These are phyloP conservation scores for Rhexocercosporidium sp. DNA, from an alignment of 2,329 filamentous ascomycete genomes.

Conservation along the genomic window DNA sequence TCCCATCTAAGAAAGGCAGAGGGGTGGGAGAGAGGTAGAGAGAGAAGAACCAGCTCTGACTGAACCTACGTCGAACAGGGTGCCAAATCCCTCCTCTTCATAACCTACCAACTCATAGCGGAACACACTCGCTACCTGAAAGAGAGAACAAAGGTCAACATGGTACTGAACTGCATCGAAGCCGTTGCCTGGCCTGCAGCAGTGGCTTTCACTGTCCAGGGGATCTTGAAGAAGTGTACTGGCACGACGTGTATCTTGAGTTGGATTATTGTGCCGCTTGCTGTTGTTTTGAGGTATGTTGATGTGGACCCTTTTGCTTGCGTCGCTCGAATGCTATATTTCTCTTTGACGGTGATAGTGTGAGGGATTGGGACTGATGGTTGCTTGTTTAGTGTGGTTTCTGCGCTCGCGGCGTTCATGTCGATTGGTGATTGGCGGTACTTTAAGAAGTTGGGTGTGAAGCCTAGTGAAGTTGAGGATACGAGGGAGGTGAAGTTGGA, in stretches of 20 bases:
- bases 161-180: neutral
- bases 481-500: neutral
- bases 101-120: neutral
- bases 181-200: slow-evolving; percentile 8
- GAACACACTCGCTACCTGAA: neutral
- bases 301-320: neutral
- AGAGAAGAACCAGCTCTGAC: neutral
- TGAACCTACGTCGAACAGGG: neutral
- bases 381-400: neutral
- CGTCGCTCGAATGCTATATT: too few relatives aligned
- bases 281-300: neutral
- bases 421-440: slow-evolving; percentile 5
- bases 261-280: slow-evolving; percentile 7
- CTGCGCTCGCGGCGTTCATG: neutral
- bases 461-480: neutral
- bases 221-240: slow-evolving; percentile 3
- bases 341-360: too few relatives aligned
- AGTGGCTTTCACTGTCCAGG: slow-evolving; percentile 6
- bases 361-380: too few relatives aligned
- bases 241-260: slow-evolving; percentile 6
- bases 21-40: too few relatives aligned
- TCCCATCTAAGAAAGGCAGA: too few relatives aligned
- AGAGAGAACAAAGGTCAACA: neutral
- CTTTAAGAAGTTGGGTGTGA: slow-evolving; percentile 1
- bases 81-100: slow-evolving; percentile 5